A percentile compares a stretch with the other conserved stretches of the same genome.
Conservation (phyloP, 2,329 filamentous ascomycete species). For the Pseudogymnoascus sp. region DNA sequence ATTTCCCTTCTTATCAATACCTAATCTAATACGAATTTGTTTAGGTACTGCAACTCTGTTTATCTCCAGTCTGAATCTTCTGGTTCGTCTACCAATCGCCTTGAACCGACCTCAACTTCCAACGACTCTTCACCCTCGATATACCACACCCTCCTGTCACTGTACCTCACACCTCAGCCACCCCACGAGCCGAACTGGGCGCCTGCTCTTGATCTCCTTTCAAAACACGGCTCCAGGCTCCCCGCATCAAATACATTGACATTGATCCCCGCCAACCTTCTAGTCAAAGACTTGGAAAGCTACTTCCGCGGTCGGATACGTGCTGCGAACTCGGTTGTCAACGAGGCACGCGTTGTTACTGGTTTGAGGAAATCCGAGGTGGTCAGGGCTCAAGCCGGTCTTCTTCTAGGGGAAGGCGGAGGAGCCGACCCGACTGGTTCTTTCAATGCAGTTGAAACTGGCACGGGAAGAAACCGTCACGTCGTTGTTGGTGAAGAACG, state of each 20-base stretch:
- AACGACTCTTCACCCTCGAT: constrained; percentile 62
- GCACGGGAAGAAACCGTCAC: constrained; percentile 49
- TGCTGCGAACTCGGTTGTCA: constrained; percentile 71
- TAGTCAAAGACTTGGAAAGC: constrained; percentile 70
- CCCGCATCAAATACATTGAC: constrained; percentile 79
- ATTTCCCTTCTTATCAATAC: neutral
- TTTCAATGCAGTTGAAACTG: constrained; percentile 38
- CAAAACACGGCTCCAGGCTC: constrained; percentile 82
- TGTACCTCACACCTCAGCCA: constrained; percentile 76
- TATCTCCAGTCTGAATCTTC: constrained; percentile 53
- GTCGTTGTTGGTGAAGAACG: constrained; percentile 82
- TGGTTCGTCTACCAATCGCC: constrained; percentile 18
- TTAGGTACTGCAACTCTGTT: constrained; percentile 79
- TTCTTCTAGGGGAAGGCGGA: constrained; percentile 64
- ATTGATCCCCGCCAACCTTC: constrained; percentile 73
- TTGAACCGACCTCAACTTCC: constrained; percentile 26
- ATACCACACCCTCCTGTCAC: constrained; percentile 80
- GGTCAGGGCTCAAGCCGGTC: constrained; percentile 63
- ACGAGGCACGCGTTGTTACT: constrained; percentile 69
- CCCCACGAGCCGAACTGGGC: constrained; percentile 64
- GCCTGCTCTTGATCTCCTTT: constrained; percentile 80
- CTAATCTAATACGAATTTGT: constrained; percentile 15
- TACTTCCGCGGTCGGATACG: constrained; percentile 92
- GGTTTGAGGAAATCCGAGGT: constrained; percentile 71
- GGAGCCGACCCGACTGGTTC: constrained; percentile 21